Evolutionary conservation across 306 rosid species (phyloP).

Genomic region (Quercus gilva): DNA sequence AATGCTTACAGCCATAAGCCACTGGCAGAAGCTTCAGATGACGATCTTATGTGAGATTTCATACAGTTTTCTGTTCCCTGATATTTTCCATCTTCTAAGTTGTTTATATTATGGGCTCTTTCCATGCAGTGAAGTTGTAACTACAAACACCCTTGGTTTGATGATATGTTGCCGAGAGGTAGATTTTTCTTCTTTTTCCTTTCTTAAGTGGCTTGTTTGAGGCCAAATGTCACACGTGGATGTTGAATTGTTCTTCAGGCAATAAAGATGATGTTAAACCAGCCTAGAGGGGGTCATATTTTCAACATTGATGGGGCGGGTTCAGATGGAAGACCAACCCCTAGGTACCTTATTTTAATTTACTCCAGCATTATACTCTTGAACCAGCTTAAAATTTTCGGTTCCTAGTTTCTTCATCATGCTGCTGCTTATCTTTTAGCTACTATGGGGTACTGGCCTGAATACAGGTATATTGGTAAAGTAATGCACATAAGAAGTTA

Average conservation of each 20-base stretch:
- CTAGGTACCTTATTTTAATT: conserved; percentile 54
- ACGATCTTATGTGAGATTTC: conserved; percentile 81
- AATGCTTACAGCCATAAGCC: conserved; percentile 91
- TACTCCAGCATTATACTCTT: conserved; percentile 3
- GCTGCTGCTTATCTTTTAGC: conserved; percentile 10
- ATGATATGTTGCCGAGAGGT: conserved; percentile 99
- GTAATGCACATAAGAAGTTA: background rate
- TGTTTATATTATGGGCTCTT: conserved; percentile 21
- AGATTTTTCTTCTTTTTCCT: conserved; percentile 23
- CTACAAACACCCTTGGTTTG: conserved; percentile 92
- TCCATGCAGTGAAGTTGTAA: conserved; percentile 83
- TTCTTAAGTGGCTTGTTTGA: conserved; percentile 15
- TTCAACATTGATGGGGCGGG: conserved; percentile 98
- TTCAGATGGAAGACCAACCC: conserved; percentile 98
- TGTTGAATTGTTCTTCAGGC: conserved; percentile 56
- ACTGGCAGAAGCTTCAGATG: conserved; percentile 90
- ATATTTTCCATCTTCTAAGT: background rate
- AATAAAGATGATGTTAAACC: conserved; percentile 84
- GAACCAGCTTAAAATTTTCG: conserved; percentile 4
- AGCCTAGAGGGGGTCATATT: conserved; percentile 89
- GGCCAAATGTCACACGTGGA: conserved; percentile 21
- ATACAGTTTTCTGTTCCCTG: conserved; percentile 2
- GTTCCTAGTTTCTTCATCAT: background rate
- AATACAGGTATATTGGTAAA: background rate
- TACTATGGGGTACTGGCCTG: background rate